phyloP scores from a whole-genome alignment of 306 rosid species.

The Trifolium pratense region DNA sequence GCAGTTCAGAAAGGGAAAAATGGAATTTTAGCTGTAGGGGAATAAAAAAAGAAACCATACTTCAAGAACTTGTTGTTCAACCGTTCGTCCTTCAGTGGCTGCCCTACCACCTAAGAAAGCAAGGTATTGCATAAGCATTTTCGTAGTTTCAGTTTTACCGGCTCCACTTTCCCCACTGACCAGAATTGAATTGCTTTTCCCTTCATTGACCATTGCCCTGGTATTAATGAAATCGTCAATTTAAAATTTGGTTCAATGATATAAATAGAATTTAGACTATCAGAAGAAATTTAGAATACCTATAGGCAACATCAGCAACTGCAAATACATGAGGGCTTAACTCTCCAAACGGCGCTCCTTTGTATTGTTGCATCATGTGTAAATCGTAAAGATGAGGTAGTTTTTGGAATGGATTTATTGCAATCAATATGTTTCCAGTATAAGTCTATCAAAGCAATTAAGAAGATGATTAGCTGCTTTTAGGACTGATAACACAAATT shows the following conservation, averaged over 20 bases:
- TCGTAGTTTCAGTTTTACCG: constrained; percentile 98
- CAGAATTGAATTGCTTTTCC: constrained; percentile 93
- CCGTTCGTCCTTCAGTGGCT: constrained; percentile 96
- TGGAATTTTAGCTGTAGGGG: constrained; percentile 7
- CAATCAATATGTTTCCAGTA: constrained; percentile 96
- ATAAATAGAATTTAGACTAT: constrained; percentile 28
- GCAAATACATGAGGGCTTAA: constrained; percentile 98
- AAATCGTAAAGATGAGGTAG: constrained; percentile 84
- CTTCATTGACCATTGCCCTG: constrained; percentile 94
- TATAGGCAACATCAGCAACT: constrained; percentile 97
- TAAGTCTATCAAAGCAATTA: constrained; percentile 72
- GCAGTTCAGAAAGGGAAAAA: constrained; percentile 16
- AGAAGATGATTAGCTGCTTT: constrained; percentile 26
- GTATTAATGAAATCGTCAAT: constrained; percentile 37
- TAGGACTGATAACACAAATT: constrained; percentile 26
- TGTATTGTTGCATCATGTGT: constrained; percentile 99
- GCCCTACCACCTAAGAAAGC: constrained; percentile 95
- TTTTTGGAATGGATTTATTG: constrained; percentile 98
- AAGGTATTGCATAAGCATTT: constrained; percentile 98
- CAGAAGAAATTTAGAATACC: constrained; percentile 55
- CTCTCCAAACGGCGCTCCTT: constrained; percentile 98
- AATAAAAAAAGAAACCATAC: constrained; percentile 51
- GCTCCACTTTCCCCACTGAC: constrained; percentile 99
- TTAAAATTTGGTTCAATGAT: constrained; percentile 32
- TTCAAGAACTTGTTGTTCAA: constrained; percentile 99